These are phyloP conservation scores for Pisolithus orientalis DNA, from an alignment of 768 basidiomycete species.

Conservation along the genomic window DNA sequence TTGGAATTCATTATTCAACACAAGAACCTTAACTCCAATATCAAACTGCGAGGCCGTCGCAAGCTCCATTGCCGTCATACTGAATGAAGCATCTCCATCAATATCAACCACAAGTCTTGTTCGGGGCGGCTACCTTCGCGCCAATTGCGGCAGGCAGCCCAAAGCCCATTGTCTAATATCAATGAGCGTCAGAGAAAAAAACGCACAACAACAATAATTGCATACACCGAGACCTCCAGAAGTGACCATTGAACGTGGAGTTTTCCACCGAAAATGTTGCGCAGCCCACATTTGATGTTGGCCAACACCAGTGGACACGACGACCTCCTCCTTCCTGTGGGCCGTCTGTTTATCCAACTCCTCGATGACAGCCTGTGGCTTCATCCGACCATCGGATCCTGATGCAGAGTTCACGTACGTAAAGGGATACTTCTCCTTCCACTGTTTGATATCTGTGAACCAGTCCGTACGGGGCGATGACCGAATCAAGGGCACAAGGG, in stretches of 20 bases:
- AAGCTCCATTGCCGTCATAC: constrained; percentile 99
- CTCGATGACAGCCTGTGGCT: constrained; percentile 95
- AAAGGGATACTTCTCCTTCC: constrained; percentile 91
- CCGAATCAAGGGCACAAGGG: constrained; percentile 76
- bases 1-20: constrained; percentile 96
- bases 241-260: constrained; percentile 84
- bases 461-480: constrained; percentile 62
- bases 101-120: constrained; percentile 92
- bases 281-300: constrained; percentile 99
- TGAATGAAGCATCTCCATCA: constrained; percentile 97
- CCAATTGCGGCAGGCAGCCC: constrained; percentile 93
- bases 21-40: constrained; percentile 92
- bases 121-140: constrained; percentile 91
- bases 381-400: constrained; percentile 61
- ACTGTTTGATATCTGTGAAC: constrained; percentile 75
- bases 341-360: constrained; percentile 81
- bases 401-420: constrained; percentile 60
- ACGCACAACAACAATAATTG: constrained; percentile 13
- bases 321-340: constrained; percentile 77
- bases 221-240: constrained; percentile 91
- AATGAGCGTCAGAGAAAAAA: background rate
- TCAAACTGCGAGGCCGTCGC: constrained; percentile 85
- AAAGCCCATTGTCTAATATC: constrained; percentile 89
- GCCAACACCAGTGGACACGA: constrained; percentile 92
- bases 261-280: constrained; percentile 87